These are phyloP conservation scores for Trypanosoma mega DNA, from an alignment of 208 protist species.

Conservation along the genomic window DNA sequence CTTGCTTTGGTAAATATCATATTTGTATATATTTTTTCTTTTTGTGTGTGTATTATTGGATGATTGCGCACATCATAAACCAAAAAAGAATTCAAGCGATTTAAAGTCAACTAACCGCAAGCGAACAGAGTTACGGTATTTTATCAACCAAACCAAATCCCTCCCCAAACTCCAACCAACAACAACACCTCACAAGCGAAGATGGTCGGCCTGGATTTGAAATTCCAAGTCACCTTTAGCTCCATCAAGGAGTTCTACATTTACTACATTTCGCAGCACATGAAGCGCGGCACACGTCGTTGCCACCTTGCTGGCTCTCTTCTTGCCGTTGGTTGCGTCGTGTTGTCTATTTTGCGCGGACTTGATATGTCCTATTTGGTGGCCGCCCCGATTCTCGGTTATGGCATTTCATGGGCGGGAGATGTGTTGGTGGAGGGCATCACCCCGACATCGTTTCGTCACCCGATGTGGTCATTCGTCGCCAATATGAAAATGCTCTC, in stretches of 20 bases:
- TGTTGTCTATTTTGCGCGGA: constrained; percentile 4
- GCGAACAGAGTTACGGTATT: no score
- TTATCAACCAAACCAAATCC: not conserved
- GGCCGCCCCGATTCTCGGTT: constrained; percentile 16
- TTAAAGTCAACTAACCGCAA: not conserved
- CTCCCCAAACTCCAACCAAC: not conserved
- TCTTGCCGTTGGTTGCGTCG: constrained; percentile 9
- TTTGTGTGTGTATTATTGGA: no score
- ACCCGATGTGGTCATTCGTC: constrained; percentile 52
- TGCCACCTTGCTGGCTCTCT: constrained; percentile 43
- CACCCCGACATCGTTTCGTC: constrained; percentile 44
- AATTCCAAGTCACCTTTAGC: constrained; percentile 37
- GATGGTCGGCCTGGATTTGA: constrained; percentile 59
- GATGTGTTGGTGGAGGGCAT: constrained; percentile 38
- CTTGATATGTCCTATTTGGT: constrained; percentile 5
- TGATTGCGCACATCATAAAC: no score
- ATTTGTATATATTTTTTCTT: no score
- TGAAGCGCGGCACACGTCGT: constrained; percentile 43
- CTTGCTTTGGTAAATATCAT: no score
- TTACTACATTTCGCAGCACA: constrained; percentile 62
- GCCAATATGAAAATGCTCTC: constrained; percentile 57
- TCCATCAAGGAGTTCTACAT: constrained; percentile 65
- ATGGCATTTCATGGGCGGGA: constrained; percentile 41
- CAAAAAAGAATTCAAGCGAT: constrained; percentile 2
- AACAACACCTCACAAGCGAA: not conserved